A percentile compares a stretch with the other conserved stretches of the same genome.
These are phyloP conservation scores for Pleurotus tuber-regium DNA, from an alignment of 768 basidiomycete genomes.

Conservation along the genomic window DNA sequence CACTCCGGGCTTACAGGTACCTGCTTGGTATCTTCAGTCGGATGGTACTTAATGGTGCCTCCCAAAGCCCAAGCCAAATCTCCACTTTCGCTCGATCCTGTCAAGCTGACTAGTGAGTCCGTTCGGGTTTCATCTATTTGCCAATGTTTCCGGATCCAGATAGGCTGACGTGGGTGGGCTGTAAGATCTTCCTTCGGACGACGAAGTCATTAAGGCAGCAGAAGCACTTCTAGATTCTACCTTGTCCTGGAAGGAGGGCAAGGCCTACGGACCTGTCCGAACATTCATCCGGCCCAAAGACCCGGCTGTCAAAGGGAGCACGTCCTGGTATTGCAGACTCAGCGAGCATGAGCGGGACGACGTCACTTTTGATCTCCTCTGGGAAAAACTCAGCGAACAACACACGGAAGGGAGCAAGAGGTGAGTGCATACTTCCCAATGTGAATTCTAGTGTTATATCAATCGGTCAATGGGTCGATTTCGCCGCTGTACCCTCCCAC, in stretches of 20 bases:
- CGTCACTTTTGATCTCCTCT: conserved; percentile 56
- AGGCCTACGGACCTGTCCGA: conserved; percentile 41
- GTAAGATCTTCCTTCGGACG: conserved; percentile 48
- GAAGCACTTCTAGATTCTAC: conserved; percentile 43
- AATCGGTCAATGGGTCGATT: background rate
- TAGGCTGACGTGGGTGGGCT: background rate
- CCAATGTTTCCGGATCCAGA: no score
- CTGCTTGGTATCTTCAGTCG: background rate
- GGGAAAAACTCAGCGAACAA: conserved; percentile 52
- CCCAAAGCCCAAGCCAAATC: background rate
- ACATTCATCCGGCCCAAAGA: conserved; percentile 37
- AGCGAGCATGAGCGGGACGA: conserved; percentile 47
- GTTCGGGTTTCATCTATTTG: background rate
- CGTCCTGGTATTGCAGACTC: conserved; percentile 51
- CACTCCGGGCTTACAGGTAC: background rate
- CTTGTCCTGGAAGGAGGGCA: conserved; percentile 49
- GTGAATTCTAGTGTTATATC: background rate
- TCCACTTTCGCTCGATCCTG: background rate
- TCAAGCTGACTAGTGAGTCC: background rate
- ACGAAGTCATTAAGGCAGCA: conserved; percentile 42
- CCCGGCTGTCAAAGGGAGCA: conserved; percentile 29
- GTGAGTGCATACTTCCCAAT: conserved; percentile 29
- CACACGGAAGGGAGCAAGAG: conserved; percentile 55
- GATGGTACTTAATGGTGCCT: background rate
- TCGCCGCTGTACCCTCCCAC: conserved; percentile 5